Evolutionary conservation across 2,329 filamentous ascomycete species (phyloP), one percentile per base, ranked within the genome.

Genomic region (Macrophomina pseudophaseolina): DNA sequence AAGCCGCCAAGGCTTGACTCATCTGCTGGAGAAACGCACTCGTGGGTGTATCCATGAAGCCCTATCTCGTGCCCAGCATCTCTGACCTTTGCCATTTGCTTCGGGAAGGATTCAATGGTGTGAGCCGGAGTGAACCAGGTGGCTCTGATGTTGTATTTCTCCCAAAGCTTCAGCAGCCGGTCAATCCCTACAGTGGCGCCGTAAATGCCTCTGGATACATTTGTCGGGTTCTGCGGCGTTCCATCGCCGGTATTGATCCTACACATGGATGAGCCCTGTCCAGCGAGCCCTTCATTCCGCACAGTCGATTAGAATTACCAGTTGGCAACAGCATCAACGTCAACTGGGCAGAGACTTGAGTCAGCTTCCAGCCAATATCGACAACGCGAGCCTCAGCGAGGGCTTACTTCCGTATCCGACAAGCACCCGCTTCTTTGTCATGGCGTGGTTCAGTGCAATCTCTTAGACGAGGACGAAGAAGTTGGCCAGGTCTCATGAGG

Each of bases 91-190:
- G 78, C 81, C 63, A 84, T 76, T 71, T 82, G 82, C 30, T 78
- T 75, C 0, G 82, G 85, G 71, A 86, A 82, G 0, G 79, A 81
- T 65, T 84, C 82, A 5, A 85, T 71, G 2, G 81, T 74, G 68
- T 82, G 80, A 3, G 75, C 79, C 12, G 80, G 80, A 66, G 76
- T 70, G 70, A 80, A 81, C 76, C 78, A 81, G 1, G 78, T 81
- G 8, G 78, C 70, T 66, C 77, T 78, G 71, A 82, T 82, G 56
- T 75, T 70, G 70, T 81, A 78, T 48, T 79, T 79, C 51, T 76
- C 73, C 71, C 73, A 81, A 8, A 83, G 72, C 54, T 76, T 77
- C 5, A 82, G 75, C 2, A 83, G 72, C 12, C 79, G 74, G 62
- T 79, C 74, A 44, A 80, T 74, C 38, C 79, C 79, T 1, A 80